Conservation (phyloP, 75 land plant genomes). For the Pinus tabuliformis region DNA sequence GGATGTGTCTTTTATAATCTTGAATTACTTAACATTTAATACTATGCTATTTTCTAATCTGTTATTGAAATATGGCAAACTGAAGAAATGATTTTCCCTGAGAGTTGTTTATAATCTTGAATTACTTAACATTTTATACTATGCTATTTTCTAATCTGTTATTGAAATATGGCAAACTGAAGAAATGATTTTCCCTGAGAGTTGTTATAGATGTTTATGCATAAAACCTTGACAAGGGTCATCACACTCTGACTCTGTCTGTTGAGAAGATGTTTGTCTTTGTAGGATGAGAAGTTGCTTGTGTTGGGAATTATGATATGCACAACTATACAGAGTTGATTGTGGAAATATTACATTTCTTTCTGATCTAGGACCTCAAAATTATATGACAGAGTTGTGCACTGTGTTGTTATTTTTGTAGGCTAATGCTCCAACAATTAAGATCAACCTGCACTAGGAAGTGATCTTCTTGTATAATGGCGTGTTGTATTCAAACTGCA, state of each 20-base stretch:
- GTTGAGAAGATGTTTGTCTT: background rate
- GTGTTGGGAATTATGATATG: background rate
- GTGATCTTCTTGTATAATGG: constrained; percentile 7
- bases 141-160: too few relatives aligned
- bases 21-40: too few relatives aligned
- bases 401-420: constrained; percentile 5
- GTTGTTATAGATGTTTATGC: background rate
- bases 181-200: too few relatives aligned
- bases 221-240: background rate
- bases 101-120: too few relatives aligned
- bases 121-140: too few relatives aligned
- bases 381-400: background rate
- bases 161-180: too few relatives aligned
- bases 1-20: too few relatives aligned
- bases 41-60: too few relatives aligned
- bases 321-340: too few relatives aligned
- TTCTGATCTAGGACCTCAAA: background rate
- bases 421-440: background rate
- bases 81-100: too few relatives aligned
- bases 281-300: background rate
- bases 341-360: background rate
- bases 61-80: too few relatives aligned
- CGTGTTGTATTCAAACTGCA: constrained; percentile 3
- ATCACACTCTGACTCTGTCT: background rate
- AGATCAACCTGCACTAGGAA: background rate